Percentiles rank a stretch among this genome's conserved stretches.
Conservation (phyloP, 208 protist species). For the Wallacemonas sp. region DNA sequence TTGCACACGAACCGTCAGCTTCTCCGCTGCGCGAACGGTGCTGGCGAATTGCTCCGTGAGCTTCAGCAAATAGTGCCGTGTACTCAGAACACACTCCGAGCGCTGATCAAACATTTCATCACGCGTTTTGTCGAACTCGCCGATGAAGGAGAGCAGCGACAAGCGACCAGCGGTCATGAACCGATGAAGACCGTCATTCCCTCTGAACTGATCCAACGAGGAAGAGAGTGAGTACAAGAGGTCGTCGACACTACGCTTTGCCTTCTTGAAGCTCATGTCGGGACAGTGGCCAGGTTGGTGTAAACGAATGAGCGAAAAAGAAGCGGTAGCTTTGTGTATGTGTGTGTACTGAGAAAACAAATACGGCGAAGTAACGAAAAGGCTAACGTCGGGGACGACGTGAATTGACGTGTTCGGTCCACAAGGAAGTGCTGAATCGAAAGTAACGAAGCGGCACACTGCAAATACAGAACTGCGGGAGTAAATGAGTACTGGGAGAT, state of each 20-base stretch:
- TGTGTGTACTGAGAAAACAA: background rate
- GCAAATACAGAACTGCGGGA: too few species aligned
- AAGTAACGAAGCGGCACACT: too few species aligned
- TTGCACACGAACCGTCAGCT: conserved; percentile 29
- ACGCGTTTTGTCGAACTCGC: conserved; percentile 52
- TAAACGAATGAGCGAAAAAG: background rate
- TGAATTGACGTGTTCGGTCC: too few species aligned
- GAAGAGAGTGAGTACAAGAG: conserved; percentile 34
- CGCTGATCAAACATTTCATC: conserved; percentile 52
- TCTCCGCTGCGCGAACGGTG: conserved; percentile 17
- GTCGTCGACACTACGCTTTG: conserved; percentile 27
- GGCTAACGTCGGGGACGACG: too few species aligned
- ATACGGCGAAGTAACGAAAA: too few species aligned
- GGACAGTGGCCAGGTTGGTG: background rate
- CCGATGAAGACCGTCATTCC: conserved; percentile 28
- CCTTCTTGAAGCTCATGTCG: conserved; percentile 22
- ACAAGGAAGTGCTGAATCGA: too few species aligned
- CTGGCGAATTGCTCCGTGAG: conserved; percentile 42
- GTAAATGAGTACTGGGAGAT: too few species aligned
- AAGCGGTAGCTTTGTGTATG: background rate
- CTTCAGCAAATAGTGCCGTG: conserved; percentile 36
- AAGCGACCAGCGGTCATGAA: conserved; percentile 42
- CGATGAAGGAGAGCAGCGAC: conserved; percentile 50
- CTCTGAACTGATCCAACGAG: conserved; percentile 48
- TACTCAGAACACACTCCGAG: conserved; percentile 30